A percentile compares a stretch with the other conserved stretches of the same genome.
phyloP scores from a whole-genome alignment of 176 grass and related monocot genomes.

The Ensete ventricosum region DNA sequence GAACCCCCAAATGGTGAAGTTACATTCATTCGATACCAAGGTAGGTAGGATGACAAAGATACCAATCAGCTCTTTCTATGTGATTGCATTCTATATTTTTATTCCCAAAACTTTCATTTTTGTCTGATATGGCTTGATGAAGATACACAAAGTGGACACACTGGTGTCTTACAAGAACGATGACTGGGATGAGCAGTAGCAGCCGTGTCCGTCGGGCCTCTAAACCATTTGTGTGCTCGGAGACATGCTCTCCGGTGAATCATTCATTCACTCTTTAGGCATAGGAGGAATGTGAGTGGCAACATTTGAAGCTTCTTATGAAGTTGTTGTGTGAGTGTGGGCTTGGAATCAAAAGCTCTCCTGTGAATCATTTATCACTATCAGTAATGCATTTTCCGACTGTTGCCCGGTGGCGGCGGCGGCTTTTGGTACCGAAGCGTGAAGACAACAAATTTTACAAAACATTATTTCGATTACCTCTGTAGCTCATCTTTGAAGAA shows the following conservation, averaged over 20 bases:
- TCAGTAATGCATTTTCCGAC: no score
- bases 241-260: constrained; percentile 53
- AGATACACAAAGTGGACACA: constrained; percentile 99
- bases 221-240: not conserved
- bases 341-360: no score
- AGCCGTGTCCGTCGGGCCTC: not conserved
- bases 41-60: constrained; percentile 18
- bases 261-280: constrained; percentile 76
- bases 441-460: no score
- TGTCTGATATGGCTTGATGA: constrained; percentile 15
- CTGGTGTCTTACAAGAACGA: constrained; percentile 92
- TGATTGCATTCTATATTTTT: constrained; percentile 6
- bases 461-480: no score
- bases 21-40: constrained; percentile 98
- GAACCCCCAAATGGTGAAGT: constrained; percentile 96
- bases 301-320: no score
- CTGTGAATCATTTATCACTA: no score
- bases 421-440: no score
- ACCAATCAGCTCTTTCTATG: not conserved
- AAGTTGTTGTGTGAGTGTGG: no score
- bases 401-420: no score
- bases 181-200: constrained; percentile 60
- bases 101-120: not conserved
- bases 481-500: no score
- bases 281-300: not conserved